A percentile compares a stretch with the other conserved stretches of the same genome.
phyloP scores from a whole-genome alignment of 441 rosid genomes.

The Corymbia citriodora region DNA sequence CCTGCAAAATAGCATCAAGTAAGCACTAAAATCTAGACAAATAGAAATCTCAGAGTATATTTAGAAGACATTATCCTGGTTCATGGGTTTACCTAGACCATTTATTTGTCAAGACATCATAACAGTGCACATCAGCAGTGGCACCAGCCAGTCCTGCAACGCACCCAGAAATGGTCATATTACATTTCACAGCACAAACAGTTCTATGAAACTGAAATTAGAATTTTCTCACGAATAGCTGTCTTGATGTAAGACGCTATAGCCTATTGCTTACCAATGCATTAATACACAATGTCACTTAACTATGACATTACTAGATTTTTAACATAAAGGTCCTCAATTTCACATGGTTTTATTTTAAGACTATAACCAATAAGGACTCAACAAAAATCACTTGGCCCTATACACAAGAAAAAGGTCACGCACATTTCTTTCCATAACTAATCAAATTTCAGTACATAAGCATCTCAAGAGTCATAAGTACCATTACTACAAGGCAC shows the following conservation, averaged over 20 bases:
- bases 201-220: neutral
- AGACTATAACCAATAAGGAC: neutral
- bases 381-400: neutral
- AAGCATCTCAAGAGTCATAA: neutral
- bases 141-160: slow-evolving; percentile 95
- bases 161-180: neutral
- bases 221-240: neutral
- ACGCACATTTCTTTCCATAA: neutral
- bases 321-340: neutral
- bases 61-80: neutral
- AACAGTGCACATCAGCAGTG: slow-evolving; percentile 96
- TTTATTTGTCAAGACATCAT: slow-evolving; percentile 85
- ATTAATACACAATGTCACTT: neutral
- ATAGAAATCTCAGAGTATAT: neutral
- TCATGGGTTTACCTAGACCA: slow-evolving; percentile 76
- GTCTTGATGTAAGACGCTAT: neutral
- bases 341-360: neutral
- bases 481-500: neutral
- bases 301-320: neutral
- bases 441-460: neutral
- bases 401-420: neutral
- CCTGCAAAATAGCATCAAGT: slow-evolving; percentile 33
- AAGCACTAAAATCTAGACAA: slow-evolving; percentile 1
- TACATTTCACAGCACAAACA: neutral
- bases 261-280: neutral